phyloP scores from a whole-genome alignment of 192 early-diverging fungal genomes.

The Entophlyctis helioformis region DNA sequence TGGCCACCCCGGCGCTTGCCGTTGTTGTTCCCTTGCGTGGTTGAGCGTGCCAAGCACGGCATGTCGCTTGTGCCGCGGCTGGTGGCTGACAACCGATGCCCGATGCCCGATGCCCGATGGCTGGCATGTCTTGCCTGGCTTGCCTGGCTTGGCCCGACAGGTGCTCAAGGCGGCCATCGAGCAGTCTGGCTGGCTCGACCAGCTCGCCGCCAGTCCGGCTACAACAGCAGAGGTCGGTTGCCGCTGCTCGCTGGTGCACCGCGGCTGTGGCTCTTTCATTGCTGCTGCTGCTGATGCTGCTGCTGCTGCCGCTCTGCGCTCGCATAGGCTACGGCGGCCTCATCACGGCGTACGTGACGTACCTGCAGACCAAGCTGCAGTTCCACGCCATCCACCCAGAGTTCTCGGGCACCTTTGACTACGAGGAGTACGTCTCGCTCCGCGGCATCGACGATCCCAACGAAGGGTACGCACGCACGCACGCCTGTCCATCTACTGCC shows the following conservation, averaged over 20 bases:
- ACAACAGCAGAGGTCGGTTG: slow-evolving; percentile 5
- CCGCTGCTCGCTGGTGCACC: too few relatives aligned
- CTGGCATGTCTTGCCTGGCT: too few relatives aligned
- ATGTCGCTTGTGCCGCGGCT: too few relatives aligned
- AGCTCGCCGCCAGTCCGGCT: slow-evolving; percentile 24
- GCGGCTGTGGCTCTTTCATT: background rate
- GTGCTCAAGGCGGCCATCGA: slow-evolving; percentile 72
- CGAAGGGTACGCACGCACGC: slow-evolving; percentile 86
- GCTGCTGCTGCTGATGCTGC: too few relatives aligned
- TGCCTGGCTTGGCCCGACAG: too few relatives aligned
- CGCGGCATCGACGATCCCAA: slow-evolving; percentile 95
- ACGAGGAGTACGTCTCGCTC: slow-evolving; percentile 90
- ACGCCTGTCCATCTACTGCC: too few relatives aligned
- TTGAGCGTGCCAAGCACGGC: too few relatives aligned
- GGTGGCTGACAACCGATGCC: too few relatives aligned
- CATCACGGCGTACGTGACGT: slow-evolving; percentile 83
- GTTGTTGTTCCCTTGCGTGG: too few relatives aligned
- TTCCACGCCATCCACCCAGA: slow-evolving; percentile 85
- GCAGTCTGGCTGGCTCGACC: slow-evolving; percentile 76
- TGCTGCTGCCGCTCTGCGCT: background rate
- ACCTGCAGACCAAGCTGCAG: slow-evolving; percentile 79
- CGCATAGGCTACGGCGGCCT: slow-evolving; percentile 57
- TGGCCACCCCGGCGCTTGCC: too few relatives aligned
- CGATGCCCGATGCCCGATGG: too few relatives aligned
- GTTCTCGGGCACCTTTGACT: slow-evolving; percentile 92